A percentile compares a stretch with the other conserved stretches of the same genome.
Conservation (phyloP, 305 asterid genomes). For the Rubia peregrina region DNA sequence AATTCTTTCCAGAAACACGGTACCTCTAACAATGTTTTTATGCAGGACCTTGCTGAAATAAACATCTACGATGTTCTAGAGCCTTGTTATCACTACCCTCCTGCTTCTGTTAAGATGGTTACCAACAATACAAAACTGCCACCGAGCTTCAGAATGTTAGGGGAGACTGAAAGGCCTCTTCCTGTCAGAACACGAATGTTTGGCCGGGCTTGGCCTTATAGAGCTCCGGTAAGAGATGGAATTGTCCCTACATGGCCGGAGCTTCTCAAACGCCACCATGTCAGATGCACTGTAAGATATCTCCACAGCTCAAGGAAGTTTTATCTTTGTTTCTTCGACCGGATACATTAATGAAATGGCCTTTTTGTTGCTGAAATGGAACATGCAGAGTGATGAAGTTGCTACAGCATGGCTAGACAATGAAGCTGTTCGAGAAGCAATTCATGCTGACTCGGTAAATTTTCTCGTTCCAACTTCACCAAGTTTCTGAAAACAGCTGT, state of each 20-base stretch:
- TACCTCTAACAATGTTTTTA: neutral
- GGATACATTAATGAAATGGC: neutral
- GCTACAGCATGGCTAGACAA: conserved; percentile 71
- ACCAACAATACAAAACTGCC: conserved; percentile 42
- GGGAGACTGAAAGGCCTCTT: conserved; percentile 81
- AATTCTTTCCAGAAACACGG: neutral
- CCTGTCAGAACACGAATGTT: conserved; percentile 76
- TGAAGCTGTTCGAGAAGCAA: conserved; percentile 69
- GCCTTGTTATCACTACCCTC: conserved; percentile 72
- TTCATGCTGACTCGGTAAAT: conserved; percentile 78
- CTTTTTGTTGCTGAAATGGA: neutral
- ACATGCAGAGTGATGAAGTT: conserved; percentile 65
- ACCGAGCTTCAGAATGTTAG: conserved; percentile 73
- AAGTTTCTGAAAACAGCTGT: conserved; percentile 12
- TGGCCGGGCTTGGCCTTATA: conserved; percentile 95
- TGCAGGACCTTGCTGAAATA: conserved; percentile 49
- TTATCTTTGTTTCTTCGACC: neutral
- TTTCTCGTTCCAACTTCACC: conserved; percentile 17
- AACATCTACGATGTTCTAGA: conserved; percentile 86
- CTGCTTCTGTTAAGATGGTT: conserved; percentile 24
- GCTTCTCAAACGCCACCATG: conserved; percentile 34
- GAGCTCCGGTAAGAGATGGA: conserved; percentile 88
- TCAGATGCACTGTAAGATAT: conserved; percentile 72
- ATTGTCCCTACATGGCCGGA: conserved; percentile 82
- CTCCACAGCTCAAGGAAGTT: neutral